A percentile compares a stretch with the other conserved stretches of the same genome.
Conservation (phyloP, 2,329 filamentous ascomycete species). For the Diplodia corticola region DNA sequence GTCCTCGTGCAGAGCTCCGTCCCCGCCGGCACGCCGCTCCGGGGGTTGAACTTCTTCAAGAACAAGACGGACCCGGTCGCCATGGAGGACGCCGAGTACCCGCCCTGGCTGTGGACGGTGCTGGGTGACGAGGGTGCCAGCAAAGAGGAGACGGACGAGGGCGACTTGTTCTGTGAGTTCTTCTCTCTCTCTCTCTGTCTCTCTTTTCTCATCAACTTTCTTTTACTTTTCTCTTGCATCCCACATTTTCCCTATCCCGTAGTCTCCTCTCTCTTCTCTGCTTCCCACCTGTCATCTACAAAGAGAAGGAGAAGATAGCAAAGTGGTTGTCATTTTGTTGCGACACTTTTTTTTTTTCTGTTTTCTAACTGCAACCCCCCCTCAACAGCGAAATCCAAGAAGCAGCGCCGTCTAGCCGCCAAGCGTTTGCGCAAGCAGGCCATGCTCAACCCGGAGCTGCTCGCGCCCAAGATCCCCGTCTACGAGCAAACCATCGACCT, state of each 20-base stretch:
- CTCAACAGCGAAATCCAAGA: slow-evolving; percentile 74
- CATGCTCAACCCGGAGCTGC: slow-evolving; percentile 64
- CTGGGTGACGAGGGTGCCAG: slow-evolving; percentile 61
- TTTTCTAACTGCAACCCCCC: not conserved
- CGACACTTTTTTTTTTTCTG: too few species aligned
- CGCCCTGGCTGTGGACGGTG: slow-evolving; percentile 76
- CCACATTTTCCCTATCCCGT: too few species aligned
- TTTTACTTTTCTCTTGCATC: not conserved
- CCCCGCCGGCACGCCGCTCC: slow-evolving; percentile 67
- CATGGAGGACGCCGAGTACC: slow-evolving; percentile 72
- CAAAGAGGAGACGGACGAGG: slow-evolving; percentile 54
- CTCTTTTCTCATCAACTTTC: slow-evolving; percentile 28
- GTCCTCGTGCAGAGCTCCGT: slow-evolving; percentile 49
- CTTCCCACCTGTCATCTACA: not conserved
- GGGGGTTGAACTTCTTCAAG: slow-evolving; percentile 77
- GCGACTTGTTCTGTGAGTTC: slow-evolving; percentile 77
- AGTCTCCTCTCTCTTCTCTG: not conserved
- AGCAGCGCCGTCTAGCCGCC: slow-evolving; percentile 70
- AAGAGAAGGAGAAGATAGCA: too few species aligned
- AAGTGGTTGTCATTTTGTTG: too few species aligned
- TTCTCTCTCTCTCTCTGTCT: not conserved
- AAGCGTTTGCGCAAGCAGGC: slow-evolving; percentile 64
- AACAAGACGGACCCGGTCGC: slow-evolving; percentile 72
- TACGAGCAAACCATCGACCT: slow-evolving; percentile 79
- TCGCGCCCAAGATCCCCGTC: slow-evolving; percentile 66